Evolutionary conservation across 2,329 filamentous ascomycete species (phyloP).

Genomic region (Thielaviopsis punctulata): DNA sequence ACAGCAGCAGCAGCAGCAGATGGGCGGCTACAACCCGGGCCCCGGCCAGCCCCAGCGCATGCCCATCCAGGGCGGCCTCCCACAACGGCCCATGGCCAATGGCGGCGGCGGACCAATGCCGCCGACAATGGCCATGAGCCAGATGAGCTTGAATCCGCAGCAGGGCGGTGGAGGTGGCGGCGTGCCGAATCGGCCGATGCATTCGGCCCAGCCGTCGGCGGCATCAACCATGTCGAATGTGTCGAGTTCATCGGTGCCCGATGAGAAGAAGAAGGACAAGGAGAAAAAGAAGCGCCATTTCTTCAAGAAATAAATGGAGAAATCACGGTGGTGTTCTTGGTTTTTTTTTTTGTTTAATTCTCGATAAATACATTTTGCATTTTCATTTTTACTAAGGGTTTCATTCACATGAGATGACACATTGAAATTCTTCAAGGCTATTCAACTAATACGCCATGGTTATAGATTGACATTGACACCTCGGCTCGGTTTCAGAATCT

Average conservation of each 20-base stretch:
- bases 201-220: conserved; percentile 8
- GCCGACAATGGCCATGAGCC: conserved; percentile 7
- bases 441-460: too few relatives aligned
- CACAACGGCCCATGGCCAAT: not conserved
- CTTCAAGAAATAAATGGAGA: conserved; percentile 8
- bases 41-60: not conserved
- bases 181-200: conserved; percentile 8
- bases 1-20: conserved; percentile 1
- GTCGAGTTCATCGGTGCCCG: conserved; percentile 1
- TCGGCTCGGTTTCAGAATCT: too few relatives aligned
- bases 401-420: not conserved
- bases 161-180: not conserved
- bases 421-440: not conserved
- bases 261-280: conserved; percentile 11
- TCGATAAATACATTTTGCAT: not conserved
- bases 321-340: not conserved
- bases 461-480: too few relatives aligned
- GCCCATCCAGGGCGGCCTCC: not conserved
- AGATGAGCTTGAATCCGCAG: conserved; percentile 9
- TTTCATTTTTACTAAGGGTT: not conserved
- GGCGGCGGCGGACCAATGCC: not conserved
- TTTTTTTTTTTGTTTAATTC: not conserved
- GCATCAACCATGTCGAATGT: conserved; percentile 9
- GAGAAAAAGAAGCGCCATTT: conserved; percentile 12
- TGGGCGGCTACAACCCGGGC: not conserved